phyloP scores from a whole-genome alignment of 352 stramenopile genomes.

The Globisporangium splendens region DNA sequence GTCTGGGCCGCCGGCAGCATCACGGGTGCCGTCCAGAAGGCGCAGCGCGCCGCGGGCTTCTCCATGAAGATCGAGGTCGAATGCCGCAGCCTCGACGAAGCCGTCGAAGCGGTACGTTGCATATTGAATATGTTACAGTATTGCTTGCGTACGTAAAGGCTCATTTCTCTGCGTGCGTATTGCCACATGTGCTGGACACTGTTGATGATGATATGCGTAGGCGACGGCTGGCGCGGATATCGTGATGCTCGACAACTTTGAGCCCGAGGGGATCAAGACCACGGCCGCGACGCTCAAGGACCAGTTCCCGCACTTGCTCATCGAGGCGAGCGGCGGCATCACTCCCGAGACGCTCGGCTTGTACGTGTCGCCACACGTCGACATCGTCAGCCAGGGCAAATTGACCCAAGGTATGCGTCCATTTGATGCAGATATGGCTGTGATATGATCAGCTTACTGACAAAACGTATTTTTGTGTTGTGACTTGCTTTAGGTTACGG shows the following conservation, averaged over 20 bases:
- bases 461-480: slow-evolving; percentile 3
- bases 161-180: background rate
- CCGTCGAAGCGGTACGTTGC: slow-evolving; percentile 91
- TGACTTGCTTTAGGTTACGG: slow-evolving; percentile 66
- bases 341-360: slow-evolving; percentile 91
- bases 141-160: background rate
- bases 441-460: background rate
- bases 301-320: slow-evolving; percentile 93
- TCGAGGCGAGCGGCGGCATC: slow-evolving; percentile 98
- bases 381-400: slow-evolving; percentile 97
- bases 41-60: slow-evolving; percentile 92
- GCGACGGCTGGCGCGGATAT: slow-evolving; percentile 85
- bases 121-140: no score
- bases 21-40: slow-evolving; percentile 91
- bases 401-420: slow-evolving; percentile 97
- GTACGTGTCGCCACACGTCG: slow-evolving; percentile 94
- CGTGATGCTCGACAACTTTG: slow-evolving; percentile 99
- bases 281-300: slow-evolving; percentile 92
- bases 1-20: slow-evolving; percentile 96
- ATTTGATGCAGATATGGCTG: no score
- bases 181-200: slow-evolving; percentile 1
- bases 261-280: slow-evolving; percentile 87
- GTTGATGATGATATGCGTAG: slow-evolving; percentile 17
- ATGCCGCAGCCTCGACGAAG: slow-evolving; percentile 92
- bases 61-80: slow-evolving; percentile 99